phyloP scores from a whole-genome alignment of 768 basidiomycete genomes.

The Paxillus involutus region DNA sequence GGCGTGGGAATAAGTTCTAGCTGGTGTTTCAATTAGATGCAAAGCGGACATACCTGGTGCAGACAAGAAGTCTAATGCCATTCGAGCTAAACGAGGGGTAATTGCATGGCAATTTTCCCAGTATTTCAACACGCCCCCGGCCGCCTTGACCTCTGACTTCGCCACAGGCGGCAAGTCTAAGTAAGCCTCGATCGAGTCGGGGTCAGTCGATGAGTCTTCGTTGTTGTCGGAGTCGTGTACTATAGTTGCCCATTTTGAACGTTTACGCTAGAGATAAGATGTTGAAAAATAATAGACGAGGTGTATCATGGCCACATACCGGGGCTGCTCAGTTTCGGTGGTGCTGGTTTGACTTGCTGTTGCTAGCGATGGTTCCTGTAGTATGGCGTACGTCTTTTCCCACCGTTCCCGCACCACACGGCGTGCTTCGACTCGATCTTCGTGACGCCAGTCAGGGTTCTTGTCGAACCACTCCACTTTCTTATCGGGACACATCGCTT shows the following conservation, averaged over 20 bases:
- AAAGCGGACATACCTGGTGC: constrained; percentile 15
- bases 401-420: not conserved
- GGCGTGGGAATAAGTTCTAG: no score
- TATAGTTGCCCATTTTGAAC: no score
- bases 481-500: constrained; percentile 27
- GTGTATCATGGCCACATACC: no score
- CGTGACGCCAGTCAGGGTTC: no score
- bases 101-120: constrained; percentile 5
- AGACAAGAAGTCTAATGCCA: constrained; percentile 27
- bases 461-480: constrained; percentile 20
- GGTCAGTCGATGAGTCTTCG: not conserved
- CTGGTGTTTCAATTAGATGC: no score
- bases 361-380: not conserved
- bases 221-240: no score
- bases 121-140: constrained; percentile 13
- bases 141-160: not conserved
- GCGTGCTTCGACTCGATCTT: no score
- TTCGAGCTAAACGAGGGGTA: constrained; percentile 15
- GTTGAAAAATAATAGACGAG: no score
- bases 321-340: no score
- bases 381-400: not conserved
- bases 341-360: no score
- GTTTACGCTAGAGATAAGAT: no score
- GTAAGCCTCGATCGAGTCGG: constrained; percentile 4
- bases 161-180: constrained; percentile 2